Evolutionary conservation across 805 yeast genomes (phyloP), one percentile per base, ranked within the genome.

Genomic region (Priceomyces medius): DNA sequence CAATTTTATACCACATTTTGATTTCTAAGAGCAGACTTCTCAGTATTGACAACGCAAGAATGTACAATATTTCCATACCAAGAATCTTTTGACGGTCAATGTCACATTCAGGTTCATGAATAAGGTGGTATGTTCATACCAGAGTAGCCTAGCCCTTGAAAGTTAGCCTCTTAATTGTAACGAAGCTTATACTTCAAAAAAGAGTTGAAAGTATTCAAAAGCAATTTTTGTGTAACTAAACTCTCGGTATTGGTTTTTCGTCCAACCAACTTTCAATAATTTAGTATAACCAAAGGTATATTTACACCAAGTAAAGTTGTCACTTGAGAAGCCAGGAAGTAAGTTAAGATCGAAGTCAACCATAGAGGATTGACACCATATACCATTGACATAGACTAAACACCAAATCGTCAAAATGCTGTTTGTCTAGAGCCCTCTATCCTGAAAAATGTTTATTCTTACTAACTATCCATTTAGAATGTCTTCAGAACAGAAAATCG

Each of bases 401-500:
- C 12, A 23, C 27, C 27, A 23, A 23, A 23, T n/a, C n/a, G n/a
- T n/a, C n/a, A n/a, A n/a, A 8, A 26, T n/a, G 29, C 9, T 26
- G 29, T 26, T 26, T 10, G 5, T 12, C 6, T 21, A 9, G 9
- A 21, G 6, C 6, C 24, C 29, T 14, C 10, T n/a, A 6, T n/a
- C 14, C 4, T 10, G 14, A 26, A 26, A 10, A 26, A n/a, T 13
- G 24, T 16, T 31, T 12, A 23, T 32, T 26, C 36, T 31, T 23
- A 39, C 42, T 26, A 32, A 27, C 16, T n/a, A n/a, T n/a, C 12
- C 21, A 26, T 19, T 19, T 31, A 41, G 45, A 42, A 45, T 38
- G 42, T 53, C 54, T 50, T 47, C 68, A 41, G 68, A 64, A 54
- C 64, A 64, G 53, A 61, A 59, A 49, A 53, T 53, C 54, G 56